Evolutionary conservation across 164 flowering plant species (phyloP).

Genomic region (Hamamelis virginiana): DNA sequence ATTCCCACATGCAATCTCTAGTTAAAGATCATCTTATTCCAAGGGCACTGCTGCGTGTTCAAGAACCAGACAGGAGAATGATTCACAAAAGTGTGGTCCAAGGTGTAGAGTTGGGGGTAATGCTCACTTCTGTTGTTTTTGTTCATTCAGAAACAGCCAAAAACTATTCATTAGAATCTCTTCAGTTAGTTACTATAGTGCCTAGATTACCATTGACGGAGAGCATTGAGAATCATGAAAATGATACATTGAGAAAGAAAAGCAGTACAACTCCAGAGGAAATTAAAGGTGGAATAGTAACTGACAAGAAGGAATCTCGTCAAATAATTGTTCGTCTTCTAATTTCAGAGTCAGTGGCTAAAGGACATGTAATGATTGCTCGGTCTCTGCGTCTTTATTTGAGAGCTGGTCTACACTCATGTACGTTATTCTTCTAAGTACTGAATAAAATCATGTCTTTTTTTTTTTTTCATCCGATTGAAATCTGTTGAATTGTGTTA

Average conservation of each 20-base stretch:
- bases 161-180: conserved; percentile 37
- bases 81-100: conserved; percentile 39
- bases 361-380: conserved; percentile 88
- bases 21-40: conserved; percentile 21
- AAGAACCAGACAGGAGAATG: conserved; percentile 49
- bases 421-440: conserved; percentile 43
- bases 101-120: conserved; percentile 60
- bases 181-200: conserved; percentile 54
- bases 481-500: background rate
- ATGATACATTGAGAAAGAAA: conserved; percentile 22
- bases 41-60: conserved; percentile 75
- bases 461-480: too few relatives aligned
- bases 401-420: conserved; percentile 61
- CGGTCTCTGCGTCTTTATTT: conserved; percentile 66
- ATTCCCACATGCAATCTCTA: conserved; percentile 19
- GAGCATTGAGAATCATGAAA: conserved; percentile 31
- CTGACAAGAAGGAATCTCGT: conserved; percentile 38
- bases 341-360: conserved; percentile 63
- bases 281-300: conserved; percentile 23
- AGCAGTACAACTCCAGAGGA: conserved; percentile 35
- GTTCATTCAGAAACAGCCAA: conserved; percentile 91
- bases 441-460: background rate
- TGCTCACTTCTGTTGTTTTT: conserved; percentile 66
- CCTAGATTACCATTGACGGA: conserved; percentile 45
- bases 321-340: conserved; percentile 59